phyloP scores from a whole-genome alignment of 2,329 filamentous ascomycete species.

The Aspergillus carbonarius region DNA sequence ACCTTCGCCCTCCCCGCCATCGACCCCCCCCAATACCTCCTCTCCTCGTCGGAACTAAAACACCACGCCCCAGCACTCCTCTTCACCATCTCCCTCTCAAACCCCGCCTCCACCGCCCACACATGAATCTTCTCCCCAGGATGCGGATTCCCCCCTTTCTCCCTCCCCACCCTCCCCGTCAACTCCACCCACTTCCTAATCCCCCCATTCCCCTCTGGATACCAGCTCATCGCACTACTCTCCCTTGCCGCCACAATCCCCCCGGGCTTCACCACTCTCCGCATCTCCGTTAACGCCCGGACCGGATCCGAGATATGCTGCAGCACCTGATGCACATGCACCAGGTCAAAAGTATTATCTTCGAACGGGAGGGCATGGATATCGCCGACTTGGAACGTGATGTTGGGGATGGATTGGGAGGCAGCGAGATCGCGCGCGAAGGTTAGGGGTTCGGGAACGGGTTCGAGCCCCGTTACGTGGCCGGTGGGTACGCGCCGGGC shows the following conservation, averaged over 20 bases:
- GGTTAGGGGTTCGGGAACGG: conserved; percentile 31
- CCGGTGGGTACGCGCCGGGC: conserved; percentile 39
- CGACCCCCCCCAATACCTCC: conserved; percentile 36
- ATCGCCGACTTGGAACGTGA: conserved; percentile 39
- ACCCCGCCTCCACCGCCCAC: conserved; percentile 39
- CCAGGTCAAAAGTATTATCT: conserved; percentile 57
- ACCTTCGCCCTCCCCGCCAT: conserved; percentile 31
- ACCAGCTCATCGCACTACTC: conserved; percentile 34
- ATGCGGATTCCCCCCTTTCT: conserved; percentile 30
- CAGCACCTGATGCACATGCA: conserved; percentile 60
- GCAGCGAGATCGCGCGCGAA: conserved; percentile 34
- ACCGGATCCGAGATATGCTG: conserved; percentile 56
- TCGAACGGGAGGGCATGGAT: conserved; percentile 42
- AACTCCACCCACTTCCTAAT: conserved; percentile 27
- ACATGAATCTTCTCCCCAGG: conserved; percentile 31
- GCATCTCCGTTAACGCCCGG: conserved; percentile 55
- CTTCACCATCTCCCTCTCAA: conserved; percentile 23
- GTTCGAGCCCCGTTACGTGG: conserved; percentile 40
- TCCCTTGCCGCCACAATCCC: conserved; percentile 55
- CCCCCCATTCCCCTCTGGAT: conserved; percentile 29
- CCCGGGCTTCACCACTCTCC: conserved; percentile 52
- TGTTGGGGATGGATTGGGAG: conserved; percentile 31
- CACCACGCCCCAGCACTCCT: conserved; percentile 38
- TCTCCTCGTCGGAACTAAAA: conserved; percentile 33
- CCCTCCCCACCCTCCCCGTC: conserved; percentile 19